These are phyloP conservation scores for Tricholoma sp. DNA, from an alignment of 768 basidiomycete genomes.

Conservation along the genomic window DNA sequence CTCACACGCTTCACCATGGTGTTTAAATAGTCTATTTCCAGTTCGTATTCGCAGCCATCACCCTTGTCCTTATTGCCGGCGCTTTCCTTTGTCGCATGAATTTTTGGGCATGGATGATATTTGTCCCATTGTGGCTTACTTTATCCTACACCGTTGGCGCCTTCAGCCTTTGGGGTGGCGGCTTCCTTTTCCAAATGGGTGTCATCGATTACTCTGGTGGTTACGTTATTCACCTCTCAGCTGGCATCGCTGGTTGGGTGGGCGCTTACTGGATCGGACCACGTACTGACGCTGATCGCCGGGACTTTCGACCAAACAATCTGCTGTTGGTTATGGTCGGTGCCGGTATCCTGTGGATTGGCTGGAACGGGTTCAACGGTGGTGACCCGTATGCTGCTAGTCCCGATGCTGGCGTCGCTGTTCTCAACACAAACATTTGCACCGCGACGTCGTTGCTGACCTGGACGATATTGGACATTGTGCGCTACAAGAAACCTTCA, in stretches of 20 bases:
- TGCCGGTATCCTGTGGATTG: neutral
- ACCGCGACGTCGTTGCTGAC: neutral
- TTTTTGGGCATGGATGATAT: neutral
- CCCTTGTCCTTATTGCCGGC: neutral
- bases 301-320: neutral
- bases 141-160: neutral
- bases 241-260: neutral
- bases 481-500: neutral
- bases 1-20: neutral
- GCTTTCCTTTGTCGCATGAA: neutral
- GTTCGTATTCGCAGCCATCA: neutral
- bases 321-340: neutral
- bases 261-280: neutral
- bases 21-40: neutral
- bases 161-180: neutral
- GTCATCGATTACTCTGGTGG: neutral
- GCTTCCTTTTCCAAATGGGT: neutral
- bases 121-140: neutral
- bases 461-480: neutral
- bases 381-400: neutral
- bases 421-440: neutral
- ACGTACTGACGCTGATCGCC: neutral
- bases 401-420: neutral
- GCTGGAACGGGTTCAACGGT: neutral
- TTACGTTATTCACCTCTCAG: neutral